Evolutionary conservation across 345 rosid species (phyloP).

Genomic region (Arabis hirsuta): DNA sequence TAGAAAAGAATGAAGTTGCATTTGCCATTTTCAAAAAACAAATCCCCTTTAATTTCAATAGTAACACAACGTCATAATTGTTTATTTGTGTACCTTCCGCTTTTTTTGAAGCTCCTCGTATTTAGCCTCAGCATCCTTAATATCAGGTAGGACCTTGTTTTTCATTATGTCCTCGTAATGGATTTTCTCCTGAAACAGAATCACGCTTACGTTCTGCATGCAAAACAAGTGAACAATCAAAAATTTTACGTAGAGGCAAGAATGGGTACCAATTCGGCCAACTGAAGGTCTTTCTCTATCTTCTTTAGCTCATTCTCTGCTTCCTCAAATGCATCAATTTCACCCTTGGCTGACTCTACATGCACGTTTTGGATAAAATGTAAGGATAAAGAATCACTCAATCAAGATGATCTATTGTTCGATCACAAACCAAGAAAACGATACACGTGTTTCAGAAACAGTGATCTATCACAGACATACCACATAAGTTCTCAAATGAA

Average conservation of each 20-base stretch:
- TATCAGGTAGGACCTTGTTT: constrained; percentile 69
- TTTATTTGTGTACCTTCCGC: constrained; percentile 55
- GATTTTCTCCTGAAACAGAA: constrained; percentile 63
- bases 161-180: constrained; percentile 82
- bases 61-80: constrained; percentile 3
- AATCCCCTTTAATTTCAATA: not conserved
- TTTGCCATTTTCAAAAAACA: not conserved
- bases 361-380: constrained; percentile 8
- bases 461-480: constrained; percentile 47
- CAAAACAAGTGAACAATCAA: constrained; percentile 22
- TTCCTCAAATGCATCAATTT: constrained; percentile 68
- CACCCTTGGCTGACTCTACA: constrained; percentile 78
- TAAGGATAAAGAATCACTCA: constrained; percentile 9
- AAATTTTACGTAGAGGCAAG: constrained; percentile 13
- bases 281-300: constrained; percentile 64
- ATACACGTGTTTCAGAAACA: constrained; percentile 23
- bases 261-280: constrained; percentile 58
- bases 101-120: constrained; percentile 58
- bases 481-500: constrained; percentile 67
- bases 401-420: constrained; percentile 18
- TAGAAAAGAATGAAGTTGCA: not conserved
- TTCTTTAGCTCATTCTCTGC: constrained; percentile 78
- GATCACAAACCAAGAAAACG: constrained; percentile 13
- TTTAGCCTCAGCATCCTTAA: constrained; percentile 66
- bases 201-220: constrained; percentile 34